phyloP scores from a whole-genome alignment of 1,284 basidiomycete genomes.

The Papiliotrema flavescens region DNA sequence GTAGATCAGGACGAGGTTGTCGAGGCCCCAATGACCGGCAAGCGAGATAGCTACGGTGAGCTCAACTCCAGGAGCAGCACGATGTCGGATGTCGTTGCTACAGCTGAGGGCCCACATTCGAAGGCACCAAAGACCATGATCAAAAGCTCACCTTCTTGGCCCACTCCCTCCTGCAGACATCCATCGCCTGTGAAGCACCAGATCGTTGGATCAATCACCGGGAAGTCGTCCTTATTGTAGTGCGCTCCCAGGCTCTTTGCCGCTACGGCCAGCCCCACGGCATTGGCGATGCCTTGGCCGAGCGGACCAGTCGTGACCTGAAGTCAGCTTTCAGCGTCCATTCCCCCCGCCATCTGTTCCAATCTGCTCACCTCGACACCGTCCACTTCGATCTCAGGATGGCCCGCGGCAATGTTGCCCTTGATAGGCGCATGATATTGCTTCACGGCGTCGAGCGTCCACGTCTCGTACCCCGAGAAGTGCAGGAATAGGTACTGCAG shows the following conservation, averaged over 20 bases:
- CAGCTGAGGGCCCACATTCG: neutral
- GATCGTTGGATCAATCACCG: constrained; percentile 32
- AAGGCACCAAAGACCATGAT: neutral
- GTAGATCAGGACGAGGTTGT: constrained; percentile 45
- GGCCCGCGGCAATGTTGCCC: constrained; percentile 37
- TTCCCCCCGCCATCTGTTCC: too few relatives aligned
- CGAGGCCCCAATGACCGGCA: constrained; percentile 44
- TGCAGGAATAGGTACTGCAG: constrained; percentile 47
- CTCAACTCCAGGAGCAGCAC: neutral
- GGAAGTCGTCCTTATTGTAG: constrained; percentile 39
- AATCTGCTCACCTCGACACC: constrained; percentile 15
- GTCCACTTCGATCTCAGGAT: constrained; percentile 41
- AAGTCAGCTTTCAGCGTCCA: neutral
- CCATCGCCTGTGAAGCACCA: constrained; percentile 49
- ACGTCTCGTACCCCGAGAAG: constrained; percentile 40
- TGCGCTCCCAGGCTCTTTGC: constrained; percentile 35
- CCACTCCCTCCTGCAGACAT: constrained; percentile 48
- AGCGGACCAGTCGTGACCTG: constrained; percentile 36
- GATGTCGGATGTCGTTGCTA: neutral
- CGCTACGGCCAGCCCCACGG: constrained; percentile 42
- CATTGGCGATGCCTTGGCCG: constrained; percentile 41
- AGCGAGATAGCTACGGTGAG: constrained; percentile 32
- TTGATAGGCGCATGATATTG: constrained; percentile 36
- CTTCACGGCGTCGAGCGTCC: constrained; percentile 41
- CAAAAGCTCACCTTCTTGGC: constrained; percentile 35